Evolutionary conservation across 192 early-diverging fungal species (phyloP), one percentile per base, ranked within the genome.

Genomic region (Mortierella hygrophila): DNA sequence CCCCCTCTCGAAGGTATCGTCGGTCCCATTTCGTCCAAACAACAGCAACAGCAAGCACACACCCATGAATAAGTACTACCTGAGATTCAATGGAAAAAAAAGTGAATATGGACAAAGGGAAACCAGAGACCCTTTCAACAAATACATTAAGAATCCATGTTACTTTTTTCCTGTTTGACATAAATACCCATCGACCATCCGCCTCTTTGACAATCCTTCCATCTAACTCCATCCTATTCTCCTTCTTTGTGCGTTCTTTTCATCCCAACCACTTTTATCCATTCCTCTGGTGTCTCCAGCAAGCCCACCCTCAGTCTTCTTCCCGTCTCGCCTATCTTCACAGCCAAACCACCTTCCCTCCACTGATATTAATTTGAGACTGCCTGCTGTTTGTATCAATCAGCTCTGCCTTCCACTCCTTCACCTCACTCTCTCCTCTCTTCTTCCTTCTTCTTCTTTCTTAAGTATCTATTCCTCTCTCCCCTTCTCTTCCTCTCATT

Each of bases 221-320:
- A 23, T 37, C 26, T 38, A 10, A 40, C 37, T 37, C 49, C 52
- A 65, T 65, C 69, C 47, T 11, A 73, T 37, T 16, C 75, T 82
- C 29, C 70, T 46, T 71, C 70, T 47, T 35, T 29, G 1, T 26
- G 46, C 38, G 26, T 9, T 70, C 18, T 46, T 72, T 70, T 38
- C 41, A 46, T 40, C 21, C 55, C 41, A 26, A 38, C 38, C 41
- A 46, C 9, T 70, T 42, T 57, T 3, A 42, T 26, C 23, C 26
- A 20, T 54, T 21, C 65, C 75, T 69, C 10, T 69, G 29, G 15
- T 10, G 35, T 63, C 37, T 37, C 6, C 68, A 72, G 32, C 78
- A 16, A 40, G 78, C 70, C 70, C 78, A 79, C 78, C 78, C 26
- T 79, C 65, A 41, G 26, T 65, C 60, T 65, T 65, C 60, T 65